Percentiles rank a stretch among this genome's conserved stretches.
phyloP scores from a whole-genome alignment of 1,139 yeast genomes.

The Sugiyamaella grinbergsii region DNA sequence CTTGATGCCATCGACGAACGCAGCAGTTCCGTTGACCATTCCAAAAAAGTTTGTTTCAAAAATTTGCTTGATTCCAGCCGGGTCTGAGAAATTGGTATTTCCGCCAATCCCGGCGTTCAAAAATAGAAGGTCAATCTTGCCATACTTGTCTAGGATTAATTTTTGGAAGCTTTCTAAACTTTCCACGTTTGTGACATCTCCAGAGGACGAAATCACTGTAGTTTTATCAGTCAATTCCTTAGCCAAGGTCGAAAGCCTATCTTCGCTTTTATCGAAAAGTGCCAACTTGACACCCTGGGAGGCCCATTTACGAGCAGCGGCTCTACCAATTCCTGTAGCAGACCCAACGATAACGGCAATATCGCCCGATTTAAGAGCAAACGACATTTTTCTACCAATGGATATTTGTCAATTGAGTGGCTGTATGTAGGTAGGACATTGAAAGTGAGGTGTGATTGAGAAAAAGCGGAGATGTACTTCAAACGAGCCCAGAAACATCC shows the following conservation, averaged over 20 bases:
- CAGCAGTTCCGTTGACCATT: conserved; percentile 33
- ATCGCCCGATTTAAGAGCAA: conserved; percentile 18
- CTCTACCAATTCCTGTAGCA: conserved; percentile 39
- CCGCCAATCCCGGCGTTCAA: conserved; percentile 36
- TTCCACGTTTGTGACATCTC: conserved; percentile 31
- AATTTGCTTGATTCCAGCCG: conserved; percentile 29
- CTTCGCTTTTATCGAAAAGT: conserved; percentile 32
- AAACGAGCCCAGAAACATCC: background rate
- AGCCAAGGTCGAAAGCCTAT: conserved; percentile 27
- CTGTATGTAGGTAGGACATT: too few species aligned
- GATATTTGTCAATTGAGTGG: background rate
- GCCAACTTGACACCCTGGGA: conserved; percentile 37
- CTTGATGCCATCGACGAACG: conserved; percentile 31
- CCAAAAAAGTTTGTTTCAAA: conserved; percentile 36
- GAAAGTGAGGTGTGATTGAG: too few species aligned
- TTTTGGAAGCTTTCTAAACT: conserved; percentile 30
- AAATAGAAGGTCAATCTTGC: conserved; percentile 32
- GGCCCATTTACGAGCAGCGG: conserved; percentile 37
- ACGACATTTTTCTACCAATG: conserved; percentile 4
- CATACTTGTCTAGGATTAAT: conserved; percentile 28
- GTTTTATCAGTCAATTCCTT: conserved; percentile 26
- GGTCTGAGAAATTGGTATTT: conserved; percentile 25
- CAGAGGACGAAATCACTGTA: conserved; percentile 27
- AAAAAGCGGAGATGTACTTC: background rate
- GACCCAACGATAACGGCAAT: conserved; percentile 34